A percentile compares a stretch with the other conserved stretches of the same genome.
phyloP scores from a whole-genome alignment of 164 flowering plant species.

The Sedum album region DNA sequence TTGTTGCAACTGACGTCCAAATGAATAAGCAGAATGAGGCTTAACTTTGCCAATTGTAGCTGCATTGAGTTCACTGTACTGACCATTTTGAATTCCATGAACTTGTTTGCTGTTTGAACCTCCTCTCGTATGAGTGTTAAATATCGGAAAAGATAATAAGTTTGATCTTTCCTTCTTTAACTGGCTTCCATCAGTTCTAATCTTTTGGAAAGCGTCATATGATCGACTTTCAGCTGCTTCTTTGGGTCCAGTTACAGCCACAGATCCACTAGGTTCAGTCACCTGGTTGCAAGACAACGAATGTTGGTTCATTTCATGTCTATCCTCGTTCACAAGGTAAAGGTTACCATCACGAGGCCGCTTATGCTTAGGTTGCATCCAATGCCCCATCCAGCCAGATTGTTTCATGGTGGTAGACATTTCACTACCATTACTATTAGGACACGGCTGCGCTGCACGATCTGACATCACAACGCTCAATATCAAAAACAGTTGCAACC shows the following conservation, averaged over 20 bases:
- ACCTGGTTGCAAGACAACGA: not conserved
- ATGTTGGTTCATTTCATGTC: conserved; percentile 8
- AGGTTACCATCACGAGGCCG: conserved; percentile 15
- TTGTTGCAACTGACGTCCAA: not conserved
- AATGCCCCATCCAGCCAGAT: conserved; percentile 53
- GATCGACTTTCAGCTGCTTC: conserved; percentile 14
- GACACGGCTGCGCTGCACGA: conserved; percentile 15
- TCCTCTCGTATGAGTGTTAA: conserved; percentile 11
- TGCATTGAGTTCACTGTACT: conserved; percentile 10
- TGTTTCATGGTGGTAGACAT: conserved; percentile 20
- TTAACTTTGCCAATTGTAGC: not conserved
- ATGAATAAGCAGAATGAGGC: not conserved
- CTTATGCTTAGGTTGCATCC: conserved; percentile 32
- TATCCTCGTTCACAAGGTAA: conserved; percentile 13
- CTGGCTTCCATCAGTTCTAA: conserved; percentile 10
- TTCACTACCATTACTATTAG: conserved; percentile 17
- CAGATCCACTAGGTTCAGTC: not conserved
- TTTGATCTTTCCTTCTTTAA: conserved; percentile 16
- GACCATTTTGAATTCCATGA: conserved; percentile 14
- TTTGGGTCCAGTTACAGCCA: conserved; percentile 4
- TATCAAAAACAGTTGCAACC: not conserved
- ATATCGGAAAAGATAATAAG: conserved; percentile 17
- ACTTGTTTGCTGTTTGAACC: conserved; percentile 6
- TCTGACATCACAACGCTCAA: conserved; percentile 30
- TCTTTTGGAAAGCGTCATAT: conserved; percentile 10